Conservation (phyloP, 352 stramenopile genomes). For the Phytophthora quininea region DNA sequence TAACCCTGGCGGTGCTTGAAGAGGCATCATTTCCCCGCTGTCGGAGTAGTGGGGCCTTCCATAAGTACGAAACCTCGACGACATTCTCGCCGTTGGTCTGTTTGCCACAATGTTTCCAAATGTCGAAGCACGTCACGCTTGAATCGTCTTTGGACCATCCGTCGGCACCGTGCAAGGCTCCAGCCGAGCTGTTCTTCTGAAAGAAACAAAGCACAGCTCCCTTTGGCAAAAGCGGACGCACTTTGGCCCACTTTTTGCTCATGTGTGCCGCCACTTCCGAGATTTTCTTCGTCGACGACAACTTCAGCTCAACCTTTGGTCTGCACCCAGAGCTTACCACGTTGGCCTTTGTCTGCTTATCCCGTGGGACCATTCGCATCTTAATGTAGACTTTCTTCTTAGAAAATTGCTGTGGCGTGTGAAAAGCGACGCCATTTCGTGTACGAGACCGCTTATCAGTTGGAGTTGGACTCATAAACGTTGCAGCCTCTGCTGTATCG, state of each 20-base stretch:
- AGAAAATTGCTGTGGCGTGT: constrained; percentile 58
- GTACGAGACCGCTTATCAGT: constrained; percentile 22
- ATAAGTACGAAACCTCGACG: constrained; percentile 74
- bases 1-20: constrained; percentile 27
- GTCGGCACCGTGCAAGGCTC: constrained; percentile 19
- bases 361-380: constrained; percentile 79
- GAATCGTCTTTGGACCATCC: constrained; percentile 52
- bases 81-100: constrained; percentile 69
- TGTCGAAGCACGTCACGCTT: constrained; percentile 70
- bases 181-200: constrained; percentile 34
- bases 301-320: constrained; percentile 82
- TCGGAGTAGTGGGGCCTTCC: constrained; percentile 32
- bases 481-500: constrained; percentile 17
- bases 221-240: constrained; percentile 35
- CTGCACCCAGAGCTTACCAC: constrained; percentile 57
- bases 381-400: constrained; percentile 86
- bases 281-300: constrained; percentile 81
- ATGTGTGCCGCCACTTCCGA: constrained; percentile 82
- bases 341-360: constrained; percentile 58
- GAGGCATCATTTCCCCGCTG: constrained; percentile 20
- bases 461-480: constrained; percentile 47
- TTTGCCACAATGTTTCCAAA: constrained; percentile 74
- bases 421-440: constrained; percentile 36
- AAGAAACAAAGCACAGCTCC: constrained; percentile 57
- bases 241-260: constrained; percentile 73